Evolutionary conservation across 257 asterid genomes (phyloP).

Genomic region (Solanum tarapatanum): DNA sequence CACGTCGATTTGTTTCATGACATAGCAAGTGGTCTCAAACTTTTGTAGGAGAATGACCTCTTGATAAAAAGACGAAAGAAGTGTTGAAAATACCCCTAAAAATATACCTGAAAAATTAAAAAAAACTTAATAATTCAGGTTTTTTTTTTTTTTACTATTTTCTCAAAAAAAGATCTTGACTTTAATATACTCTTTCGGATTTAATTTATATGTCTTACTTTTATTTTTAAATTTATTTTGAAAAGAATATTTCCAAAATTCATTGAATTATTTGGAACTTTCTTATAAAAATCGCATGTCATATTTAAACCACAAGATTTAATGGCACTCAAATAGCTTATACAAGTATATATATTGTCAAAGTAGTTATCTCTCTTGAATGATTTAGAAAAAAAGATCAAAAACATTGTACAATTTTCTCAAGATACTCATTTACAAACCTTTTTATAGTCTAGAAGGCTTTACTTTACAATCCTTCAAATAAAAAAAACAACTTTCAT

Average conservation of each 20-base stretch:
- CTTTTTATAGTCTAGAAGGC: background rate
- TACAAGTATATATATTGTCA: background rate
- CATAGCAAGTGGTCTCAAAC: accelerated
- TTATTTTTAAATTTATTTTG: too few relatives aligned
- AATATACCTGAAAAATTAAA: too few relatives aligned
- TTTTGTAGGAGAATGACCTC: too few relatives aligned
- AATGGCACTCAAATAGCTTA: background rate
- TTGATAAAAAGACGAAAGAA: too few relatives aligned
- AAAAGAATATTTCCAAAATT: background rate
- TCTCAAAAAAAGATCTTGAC: background rate
- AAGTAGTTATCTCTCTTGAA: background rate
- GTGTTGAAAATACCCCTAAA: background rate
- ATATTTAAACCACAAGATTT: too few relatives aligned
- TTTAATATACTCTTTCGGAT: too few relatives aligned
- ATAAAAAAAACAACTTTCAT: background rate
- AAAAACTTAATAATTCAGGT: background rate
- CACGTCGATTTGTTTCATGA: accelerated
- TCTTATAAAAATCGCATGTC: background rate
- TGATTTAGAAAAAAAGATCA: background rate
- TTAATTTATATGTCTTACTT: too few relatives aligned
- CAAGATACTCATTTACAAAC: background rate
- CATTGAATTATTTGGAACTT: too few relatives aligned
- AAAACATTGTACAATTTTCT: background rate
- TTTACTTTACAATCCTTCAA: background rate
- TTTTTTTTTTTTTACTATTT: background rate